Evolutionary conservation across 768 basidiomycete species (phyloP), one percentile per base, ranked within the genome.

Genomic region (Xanthoconium purpureum): DNA sequence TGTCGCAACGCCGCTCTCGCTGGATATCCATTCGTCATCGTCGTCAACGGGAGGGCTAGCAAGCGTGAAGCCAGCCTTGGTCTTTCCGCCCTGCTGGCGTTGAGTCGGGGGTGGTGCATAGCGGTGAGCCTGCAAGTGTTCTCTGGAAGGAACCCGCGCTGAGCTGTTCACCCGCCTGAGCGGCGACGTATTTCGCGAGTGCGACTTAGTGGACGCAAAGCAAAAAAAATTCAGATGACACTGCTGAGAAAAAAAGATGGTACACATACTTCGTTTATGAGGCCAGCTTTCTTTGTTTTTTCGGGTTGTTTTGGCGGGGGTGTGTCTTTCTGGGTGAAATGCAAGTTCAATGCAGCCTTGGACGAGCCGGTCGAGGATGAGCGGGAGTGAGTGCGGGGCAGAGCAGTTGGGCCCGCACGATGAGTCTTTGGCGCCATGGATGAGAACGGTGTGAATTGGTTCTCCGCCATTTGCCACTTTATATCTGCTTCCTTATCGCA

Each of bases 1-100:
- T 2, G 88, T 90, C 1, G 74, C 87, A 0, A 82, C 85, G 8
- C 87, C 88, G 63, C 87, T 89, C 70, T 88, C 87, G 66, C 84
- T 88, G 29, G 88, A 90, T 1, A 87, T 78, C 88, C 88, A 90
- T 54, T 83, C 89, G 53, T 88, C 87, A 12, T 88, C 87, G 13
- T 76, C 78, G 38, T 76, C 79, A 28, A 71, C 78, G 39, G 72
- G 74, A 32, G 80, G 73, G 49, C 76, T 80, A 10, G 84, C 76
- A 54, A 88, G 76, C 13, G 81, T 80, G 64, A 89, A 88, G 6
- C 82, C 85, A 24, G 73, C 65, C 65, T 82, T 84, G 12, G 71
- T 66, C 61, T 73, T 74, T 53, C 58, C 65, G 5, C 67, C 72
- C 39, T 68, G 70, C 44, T 69, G 72, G 32, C 70, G 66, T 48